A percentile compares a stretch with the other conserved stretches of the same genome.
These are phyloP conservation scores for Immersiporthe knoxdaviesiana DNA, from an alignment of 2,329 filamentous ascomycete species.

Conservation along the genomic window DNA sequence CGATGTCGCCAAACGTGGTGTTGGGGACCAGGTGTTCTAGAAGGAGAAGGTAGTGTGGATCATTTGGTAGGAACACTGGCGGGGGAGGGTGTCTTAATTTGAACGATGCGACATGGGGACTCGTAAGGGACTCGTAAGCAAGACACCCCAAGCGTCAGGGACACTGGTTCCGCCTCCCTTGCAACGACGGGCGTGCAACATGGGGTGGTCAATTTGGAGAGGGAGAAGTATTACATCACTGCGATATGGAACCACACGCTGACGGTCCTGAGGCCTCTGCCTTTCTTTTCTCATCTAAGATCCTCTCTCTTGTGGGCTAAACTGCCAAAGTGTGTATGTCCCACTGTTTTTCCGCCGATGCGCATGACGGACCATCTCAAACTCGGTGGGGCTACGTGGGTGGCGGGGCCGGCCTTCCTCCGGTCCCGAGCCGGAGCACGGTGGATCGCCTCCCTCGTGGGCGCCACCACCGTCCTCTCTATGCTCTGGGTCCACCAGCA, in stretches of 20 bases:
- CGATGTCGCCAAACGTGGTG: neutral
- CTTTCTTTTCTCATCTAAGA: too few species aligned
- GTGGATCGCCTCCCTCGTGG: conserved; percentile 1
- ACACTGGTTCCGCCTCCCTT: neutral
- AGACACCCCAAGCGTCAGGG: neutral
- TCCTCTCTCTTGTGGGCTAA: neutral
- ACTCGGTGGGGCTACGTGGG: neutral
- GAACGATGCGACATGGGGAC: neutral
- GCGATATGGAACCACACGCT: neutral
- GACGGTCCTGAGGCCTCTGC: neutral
- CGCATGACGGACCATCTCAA: neutral
- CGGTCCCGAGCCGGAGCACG: conserved; percentile 17
- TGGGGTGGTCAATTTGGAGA: neutral
- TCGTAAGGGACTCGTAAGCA: conserved; percentile 7
- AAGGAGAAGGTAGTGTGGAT: neutral
- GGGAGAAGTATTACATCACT: neutral
- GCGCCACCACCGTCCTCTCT: conserved; percentile 2
- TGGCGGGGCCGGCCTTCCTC: conserved; percentile 2
- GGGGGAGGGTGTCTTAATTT: neutral
- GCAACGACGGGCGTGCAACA: neutral
- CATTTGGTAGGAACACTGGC: neutral
- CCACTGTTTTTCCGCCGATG: neutral
- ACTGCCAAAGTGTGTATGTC: neutral
- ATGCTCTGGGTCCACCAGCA: conserved; percentile 6
- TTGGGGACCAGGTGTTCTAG: neutral